Evolutionary conservation across 192 early-diverging fungal genomes (phyloP).

Genomic region (Martensiomyces pterosporus): DNA sequence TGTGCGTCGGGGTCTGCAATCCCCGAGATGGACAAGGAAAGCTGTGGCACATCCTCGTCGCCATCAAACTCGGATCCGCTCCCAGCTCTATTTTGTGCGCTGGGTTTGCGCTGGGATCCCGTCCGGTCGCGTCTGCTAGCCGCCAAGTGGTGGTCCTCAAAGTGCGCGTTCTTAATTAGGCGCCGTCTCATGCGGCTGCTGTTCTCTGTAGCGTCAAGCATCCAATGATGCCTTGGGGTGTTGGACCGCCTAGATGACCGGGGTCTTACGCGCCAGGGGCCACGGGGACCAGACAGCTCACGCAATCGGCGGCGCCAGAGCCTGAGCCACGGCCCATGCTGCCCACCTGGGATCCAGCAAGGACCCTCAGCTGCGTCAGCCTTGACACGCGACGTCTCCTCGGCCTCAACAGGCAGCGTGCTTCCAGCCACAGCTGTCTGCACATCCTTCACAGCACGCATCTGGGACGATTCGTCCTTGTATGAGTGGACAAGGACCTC

Average conservation of each 20-base stretch:
- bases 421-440: slow-evolving; percentile 26
- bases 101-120: slow-evolving; percentile 6
- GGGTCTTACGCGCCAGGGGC: slow-evolving; percentile 18
- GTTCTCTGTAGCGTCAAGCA: slow-evolving; percentile 36
- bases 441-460: slow-evolving; percentile 18
- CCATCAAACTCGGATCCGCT: background rate
- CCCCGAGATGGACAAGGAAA: slow-evolving; percentile 19
- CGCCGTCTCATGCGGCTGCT: slow-evolving; percentile 34
- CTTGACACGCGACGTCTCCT: slow-evolving; percentile 18
- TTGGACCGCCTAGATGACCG: background rate
- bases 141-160: slow-evolving; percentile 27
- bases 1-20: background rate
- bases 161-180: slow-evolving; percentile 13
- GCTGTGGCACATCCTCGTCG: slow-evolving; percentile 21
- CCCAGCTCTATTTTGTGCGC: no score
- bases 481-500: slow-evolving; percentile 20
- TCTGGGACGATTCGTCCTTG: slow-evolving; percentile 9
- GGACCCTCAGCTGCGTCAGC: slow-evolving; percentile 3
- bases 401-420: slow-evolving; percentile 27
- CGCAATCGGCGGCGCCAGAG: slow-evolving; percentile 30
- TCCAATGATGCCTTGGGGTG: slow-evolving; percentile 21
- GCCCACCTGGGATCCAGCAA: background rate
- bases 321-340: slow-evolving; percentile 16
- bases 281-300: slow-evolving; percentile 20
- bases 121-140: slow-evolving; percentile 30